Evolutionary conservation across 2,329 filamentous ascomycete species (phyloP).

Genomic region (Diaporthe sp.): DNA sequence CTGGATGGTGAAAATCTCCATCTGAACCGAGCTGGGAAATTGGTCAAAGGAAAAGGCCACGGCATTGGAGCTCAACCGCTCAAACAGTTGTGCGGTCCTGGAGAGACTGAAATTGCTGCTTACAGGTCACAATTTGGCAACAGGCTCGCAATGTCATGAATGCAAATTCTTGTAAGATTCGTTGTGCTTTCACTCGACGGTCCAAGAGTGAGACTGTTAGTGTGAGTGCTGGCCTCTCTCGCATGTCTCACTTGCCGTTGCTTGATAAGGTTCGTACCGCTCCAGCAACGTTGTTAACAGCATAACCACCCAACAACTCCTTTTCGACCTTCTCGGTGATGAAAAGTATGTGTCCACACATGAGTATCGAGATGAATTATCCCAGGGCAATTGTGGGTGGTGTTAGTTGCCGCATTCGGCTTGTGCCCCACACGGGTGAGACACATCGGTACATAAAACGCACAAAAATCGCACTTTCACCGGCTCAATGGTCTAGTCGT

Average conservation of each 20-base stretch:
- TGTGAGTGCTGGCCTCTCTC: too few species aligned
- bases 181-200: too few species aligned
- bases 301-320: background rate
- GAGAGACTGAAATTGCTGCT: background rate
- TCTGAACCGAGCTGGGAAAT: background rate
- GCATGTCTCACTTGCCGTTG: background rate
- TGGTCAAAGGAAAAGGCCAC: background rate
- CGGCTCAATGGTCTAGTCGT: constrained; percentile 37
- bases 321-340: background rate
- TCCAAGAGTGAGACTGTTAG: too few species aligned
- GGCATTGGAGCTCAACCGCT: background rate
- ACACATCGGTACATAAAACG: accelerated
- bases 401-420: background rate
- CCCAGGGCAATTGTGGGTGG: background rate
- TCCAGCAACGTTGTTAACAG: background rate
- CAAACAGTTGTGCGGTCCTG: background rate
- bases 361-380: background rate
- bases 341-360: background rate
- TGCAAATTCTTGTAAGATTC: too few species aligned
- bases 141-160: background rate
- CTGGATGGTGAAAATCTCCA: background rate
- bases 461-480: background rate
- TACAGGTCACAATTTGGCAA: background rate
- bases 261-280: background rate
- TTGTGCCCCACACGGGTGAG: background rate